Evolutionary conservation across 2,329 filamentous ascomycete species (phyloP), one percentile per base, ranked within the genome.

Genomic region (Talaromyces albobiverticillius): DNA sequence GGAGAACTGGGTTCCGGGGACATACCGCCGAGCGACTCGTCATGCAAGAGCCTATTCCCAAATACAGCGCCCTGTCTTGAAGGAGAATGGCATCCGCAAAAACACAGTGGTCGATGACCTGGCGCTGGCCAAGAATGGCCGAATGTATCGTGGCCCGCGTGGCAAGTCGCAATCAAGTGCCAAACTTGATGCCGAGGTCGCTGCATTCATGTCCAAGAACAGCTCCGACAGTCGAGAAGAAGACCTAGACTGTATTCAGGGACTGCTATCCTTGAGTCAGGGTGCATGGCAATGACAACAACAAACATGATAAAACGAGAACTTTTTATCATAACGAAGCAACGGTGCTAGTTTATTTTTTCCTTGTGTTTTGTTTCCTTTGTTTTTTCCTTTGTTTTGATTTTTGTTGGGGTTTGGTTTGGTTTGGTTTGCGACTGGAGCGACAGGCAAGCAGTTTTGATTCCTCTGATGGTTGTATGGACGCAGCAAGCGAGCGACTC

Each of bases 231-330:
- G 86, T 66, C 90, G 90, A 71, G 86, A 84, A 67, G 83, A 85
- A 54, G 93, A 96, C 67, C 79, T 95, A 69, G 90, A 95, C 67
- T 95, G 90, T 66, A 87, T 96, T 45, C 90, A 93, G 52, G 90
- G 90, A n/a, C 73, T 97, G 59, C 71, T 96, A 59, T 93, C 89
- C 48, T 78, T 97, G 43, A 95, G 90, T 64, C 89, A 95, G 73
- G 93, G 92, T n/a, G 90, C 90, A 66, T 96, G 92, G 91, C 82
- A 84, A 65, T 88, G 72, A 81, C 34, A 84, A 65, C 88, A 72
- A 81, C 34, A 20, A 16, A n/a, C 22, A 18, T 25, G 18, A 34
- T n/a, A 46, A 4, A 22, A 38, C 31, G 34, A 47, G 38, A 25
- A n/a, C n/a, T n/a, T 16, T 43, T 32, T 48, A 20, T 11, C 36